Evolutionary conservation across 1,139 yeast species (phyloP).

Genomic region (Blastobotrys indianensis): DNA sequence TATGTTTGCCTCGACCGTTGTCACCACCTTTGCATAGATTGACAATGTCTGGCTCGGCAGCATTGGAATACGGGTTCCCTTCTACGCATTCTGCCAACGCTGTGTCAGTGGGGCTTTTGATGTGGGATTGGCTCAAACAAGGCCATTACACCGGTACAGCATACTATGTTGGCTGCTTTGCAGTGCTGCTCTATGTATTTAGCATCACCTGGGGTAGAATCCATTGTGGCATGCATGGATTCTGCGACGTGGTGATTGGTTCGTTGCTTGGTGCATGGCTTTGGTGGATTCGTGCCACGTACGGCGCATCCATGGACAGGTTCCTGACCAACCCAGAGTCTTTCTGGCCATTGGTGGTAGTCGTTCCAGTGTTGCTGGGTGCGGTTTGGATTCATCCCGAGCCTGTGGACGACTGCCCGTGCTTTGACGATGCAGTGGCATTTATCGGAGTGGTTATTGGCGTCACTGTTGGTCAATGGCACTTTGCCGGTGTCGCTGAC

Average conservation of each 20-base stretch:
- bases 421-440: conserved; percentile 93
- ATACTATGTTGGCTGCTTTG: background rate
- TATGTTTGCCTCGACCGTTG: conserved; percentile 87
- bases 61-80: conserved; percentile 93
- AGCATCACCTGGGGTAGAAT: conserved; percentile 75
- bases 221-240: conserved; percentile 98
- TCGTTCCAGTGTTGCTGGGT: conserved; percentile 41
- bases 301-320: conserved; percentile 20
- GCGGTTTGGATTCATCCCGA: conserved; percentile 63
- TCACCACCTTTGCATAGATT: conserved; percentile 90
- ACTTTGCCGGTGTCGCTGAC: conserved; percentile 24
- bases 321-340: conserved; percentile 24
- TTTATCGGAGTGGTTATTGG: conserved; percentile 88
- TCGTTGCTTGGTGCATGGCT: conserved; percentile 49
- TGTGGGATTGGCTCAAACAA: conserved; percentile 30
- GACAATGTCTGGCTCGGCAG: conserved; percentile 82
- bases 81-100: conserved; percentile 93
- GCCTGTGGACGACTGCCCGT: conserved; percentile 93
- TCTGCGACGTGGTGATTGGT: conserved; percentile 69
- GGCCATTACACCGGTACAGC: conserved; percentile 1
- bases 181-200: conserved; percentile 42
- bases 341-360: conserved; percentile 25
- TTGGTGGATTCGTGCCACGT: conserved; percentile 26
- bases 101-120: conserved; percentile 60
- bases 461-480: conserved; percentile 53